Conservation (phyloP, 2,329 filamentous ascomycete genomes). For the Clonostachys rosea region DNA sequence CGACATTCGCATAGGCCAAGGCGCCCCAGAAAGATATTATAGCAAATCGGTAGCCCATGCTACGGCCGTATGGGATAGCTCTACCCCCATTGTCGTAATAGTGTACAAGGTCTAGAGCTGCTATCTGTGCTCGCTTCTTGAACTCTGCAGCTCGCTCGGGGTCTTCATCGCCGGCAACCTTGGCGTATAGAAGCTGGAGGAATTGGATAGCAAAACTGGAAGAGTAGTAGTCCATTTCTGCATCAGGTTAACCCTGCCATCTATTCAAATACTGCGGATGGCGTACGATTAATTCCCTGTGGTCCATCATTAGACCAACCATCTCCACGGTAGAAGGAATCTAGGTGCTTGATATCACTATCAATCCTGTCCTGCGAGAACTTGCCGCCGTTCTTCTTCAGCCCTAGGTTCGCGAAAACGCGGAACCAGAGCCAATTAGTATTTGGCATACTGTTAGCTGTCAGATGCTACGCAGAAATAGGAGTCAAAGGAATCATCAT, state of each 20-base stretch:
- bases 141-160: constrained; percentile 64
- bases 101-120: constrained; percentile 67
- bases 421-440: constrained; percentile 77
- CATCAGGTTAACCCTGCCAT: not conserved
- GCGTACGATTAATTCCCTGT: constrained; percentile 63
- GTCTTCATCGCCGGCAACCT: constrained; percentile 64
- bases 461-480: not conserved
- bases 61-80: constrained; percentile 72
- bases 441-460: constrained; percentile 57
- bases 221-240: constrained; percentile 80
- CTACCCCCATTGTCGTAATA: constrained; percentile 72
- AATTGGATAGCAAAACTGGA: constrained; percentile 81
- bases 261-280: not conserved
- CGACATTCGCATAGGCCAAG: constrained; percentile 69
- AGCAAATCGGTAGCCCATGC: constrained; percentile 76
- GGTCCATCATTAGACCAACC: constrained; percentile 83
- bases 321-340: constrained; percentile 77
- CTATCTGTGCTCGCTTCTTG: constrained; percentile 60
- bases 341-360: constrained; percentile 70
- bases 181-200: constrained; percentile 71
- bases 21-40: constrained; percentile 84
- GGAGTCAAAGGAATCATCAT: constrained; percentile 5
- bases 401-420: constrained; percentile 75
- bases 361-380: constrained; percentile 68
- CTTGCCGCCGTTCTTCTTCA: constrained; percentile 69